Evolutionary conservation across 257 asterid genomes (phyloP).

Genomic region (Paulownia fortunei): DNA sequence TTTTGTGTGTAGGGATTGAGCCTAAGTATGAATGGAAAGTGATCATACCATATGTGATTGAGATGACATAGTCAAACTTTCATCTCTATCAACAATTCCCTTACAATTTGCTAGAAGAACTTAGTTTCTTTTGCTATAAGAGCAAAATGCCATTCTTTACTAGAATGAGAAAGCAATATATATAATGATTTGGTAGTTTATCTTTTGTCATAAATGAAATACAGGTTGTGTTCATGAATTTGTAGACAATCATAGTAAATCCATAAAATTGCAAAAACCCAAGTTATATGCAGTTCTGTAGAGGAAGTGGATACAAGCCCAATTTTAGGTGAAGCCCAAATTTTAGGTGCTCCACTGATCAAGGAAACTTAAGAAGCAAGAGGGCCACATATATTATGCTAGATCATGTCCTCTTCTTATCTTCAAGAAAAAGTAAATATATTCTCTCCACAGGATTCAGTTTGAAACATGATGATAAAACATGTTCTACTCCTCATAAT

Average conservation of each 20-base stretch:
- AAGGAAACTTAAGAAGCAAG: conserved; percentile 23
- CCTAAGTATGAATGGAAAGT: conserved; percentile 29
- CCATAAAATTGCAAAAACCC: neutral
- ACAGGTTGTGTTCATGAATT: neutral
- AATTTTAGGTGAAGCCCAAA: no score
- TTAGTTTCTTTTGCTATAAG: neutral
- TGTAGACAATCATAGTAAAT: neutral
- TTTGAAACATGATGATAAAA: conserved; percentile 11
- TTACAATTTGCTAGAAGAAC: neutral
- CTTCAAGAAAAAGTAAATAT: conserved; percentile 16
- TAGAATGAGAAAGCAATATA: neutral
- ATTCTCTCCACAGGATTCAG: conserved; percentile 10
- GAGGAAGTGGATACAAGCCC: no score
- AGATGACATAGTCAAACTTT: conserved; percentile 34
- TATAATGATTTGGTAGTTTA: neutral
- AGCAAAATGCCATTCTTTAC: neutral
- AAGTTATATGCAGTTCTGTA: no score
- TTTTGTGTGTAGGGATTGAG: conserved; percentile 24
- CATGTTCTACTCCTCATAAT: conserved; percentile 24
- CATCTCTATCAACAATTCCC: conserved; percentile 15
- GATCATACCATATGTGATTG: conserved; percentile 35
- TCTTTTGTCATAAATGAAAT: neutral
- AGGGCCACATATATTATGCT: conserved; percentile 39
- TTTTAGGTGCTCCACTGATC: conserved; percentile 28
- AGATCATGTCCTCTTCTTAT: conserved; percentile 33